Conservation (phyloP, 1,139 yeast genomes). For the Diutina catenulata region DNA sequence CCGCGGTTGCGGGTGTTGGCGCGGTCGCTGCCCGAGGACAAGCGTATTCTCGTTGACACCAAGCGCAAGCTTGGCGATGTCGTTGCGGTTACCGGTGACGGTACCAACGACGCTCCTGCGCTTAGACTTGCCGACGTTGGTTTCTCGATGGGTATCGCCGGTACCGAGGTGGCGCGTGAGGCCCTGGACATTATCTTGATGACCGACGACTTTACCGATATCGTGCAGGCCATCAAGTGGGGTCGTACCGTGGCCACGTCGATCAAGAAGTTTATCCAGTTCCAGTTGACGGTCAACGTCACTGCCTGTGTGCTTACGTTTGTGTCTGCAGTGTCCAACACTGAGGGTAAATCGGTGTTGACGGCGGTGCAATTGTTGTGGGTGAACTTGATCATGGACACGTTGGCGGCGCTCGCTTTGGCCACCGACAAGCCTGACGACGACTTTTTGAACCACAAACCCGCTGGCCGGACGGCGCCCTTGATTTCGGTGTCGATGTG, state of each 20-base stretch:
- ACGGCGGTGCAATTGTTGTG: constrained; percentile 95
- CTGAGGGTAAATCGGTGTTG: constrained; percentile 70
- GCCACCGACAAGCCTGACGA: constrained; percentile 97
- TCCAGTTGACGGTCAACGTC: constrained; percentile 89
- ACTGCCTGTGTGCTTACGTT: constrained; percentile 92
- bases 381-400: constrained; percentile 98
- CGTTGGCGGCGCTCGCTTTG: constrained; percentile 91
- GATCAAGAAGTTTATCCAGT: constrained; percentile 89
- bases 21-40: constrained; percentile 92
- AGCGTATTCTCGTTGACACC: constrained; percentile 75
- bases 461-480: constrained; percentile 74
- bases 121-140: constrained; percentile 87
- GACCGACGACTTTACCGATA: constrained; percentile 92
- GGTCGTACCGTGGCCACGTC: constrained; percentile 95
- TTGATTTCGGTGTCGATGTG: constrained; percentile 88
- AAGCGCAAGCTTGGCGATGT: constrained; percentile 76
- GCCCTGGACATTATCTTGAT: constrained; percentile 89
- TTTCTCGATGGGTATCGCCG: constrained; percentile 87
- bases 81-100: constrained; percentile 98
- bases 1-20: constrained; percentile 80
- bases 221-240: constrained; percentile 98
- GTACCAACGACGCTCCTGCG: constrained; percentile 96
- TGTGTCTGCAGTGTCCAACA: constrained; percentile 81
- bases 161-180: constrained; percentile 91
- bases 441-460: constrained; percentile 64